Conservation (phyloP, 805 yeast species). For the Yamadazyma philogaea region DNA sequence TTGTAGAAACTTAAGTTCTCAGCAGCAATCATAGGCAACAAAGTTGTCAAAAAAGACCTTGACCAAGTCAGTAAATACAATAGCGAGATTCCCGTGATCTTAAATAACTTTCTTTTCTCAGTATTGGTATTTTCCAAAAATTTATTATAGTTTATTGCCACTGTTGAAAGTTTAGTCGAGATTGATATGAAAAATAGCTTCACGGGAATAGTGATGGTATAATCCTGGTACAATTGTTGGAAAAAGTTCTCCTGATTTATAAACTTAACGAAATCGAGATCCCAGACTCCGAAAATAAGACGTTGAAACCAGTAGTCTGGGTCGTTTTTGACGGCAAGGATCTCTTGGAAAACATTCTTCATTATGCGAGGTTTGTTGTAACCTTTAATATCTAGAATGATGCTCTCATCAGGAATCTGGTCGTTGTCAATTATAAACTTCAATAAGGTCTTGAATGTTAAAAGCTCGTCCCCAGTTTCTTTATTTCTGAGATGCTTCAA, state of each 20-base stretch:
- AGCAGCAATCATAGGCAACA: slow-evolving; percentile 33
- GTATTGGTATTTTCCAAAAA: slow-evolving; percentile 25
- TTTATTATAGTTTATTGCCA: slow-evolving; percentile 33
- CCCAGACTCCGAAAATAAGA: slow-evolving; percentile 42
- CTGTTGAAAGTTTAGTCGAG: slow-evolving; percentile 31
- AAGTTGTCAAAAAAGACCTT: slow-evolving; percentile 28
- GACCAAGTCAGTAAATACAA: slow-evolving; percentile 40
- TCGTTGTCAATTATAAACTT: slow-evolving; percentile 21
- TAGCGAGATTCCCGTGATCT: slow-evolving; percentile 35
- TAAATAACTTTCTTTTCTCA: slow-evolving; percentile 24
- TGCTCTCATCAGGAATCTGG: slow-evolving; percentile 16
- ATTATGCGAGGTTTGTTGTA: slow-evolving; percentile 36
- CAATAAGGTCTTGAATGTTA: slow-evolving; percentile 31
- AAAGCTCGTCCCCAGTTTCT: slow-evolving; percentile 30
- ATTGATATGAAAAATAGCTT: slow-evolving; percentile 37
- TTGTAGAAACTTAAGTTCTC: slow-evolving; percentile 32
- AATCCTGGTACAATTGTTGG: slow-evolving; percentile 20
- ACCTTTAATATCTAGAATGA: slow-evolving; percentile 40
- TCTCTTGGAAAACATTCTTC: slow-evolving; percentile 27
- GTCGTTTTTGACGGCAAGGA: slow-evolving; percentile 26
- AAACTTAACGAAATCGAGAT: slow-evolving; percentile 34
- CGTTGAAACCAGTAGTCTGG: slow-evolving; percentile 37
- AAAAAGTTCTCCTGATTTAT: slow-evolving; percentile 39
- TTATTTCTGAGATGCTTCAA: slow-evolving; percentile 29
- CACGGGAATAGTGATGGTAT: slow-evolving; percentile 17